Evolutionary conservation across 345 rosid species (phyloP).

Genomic region (Erysimum cheiranthoides): DNA sequence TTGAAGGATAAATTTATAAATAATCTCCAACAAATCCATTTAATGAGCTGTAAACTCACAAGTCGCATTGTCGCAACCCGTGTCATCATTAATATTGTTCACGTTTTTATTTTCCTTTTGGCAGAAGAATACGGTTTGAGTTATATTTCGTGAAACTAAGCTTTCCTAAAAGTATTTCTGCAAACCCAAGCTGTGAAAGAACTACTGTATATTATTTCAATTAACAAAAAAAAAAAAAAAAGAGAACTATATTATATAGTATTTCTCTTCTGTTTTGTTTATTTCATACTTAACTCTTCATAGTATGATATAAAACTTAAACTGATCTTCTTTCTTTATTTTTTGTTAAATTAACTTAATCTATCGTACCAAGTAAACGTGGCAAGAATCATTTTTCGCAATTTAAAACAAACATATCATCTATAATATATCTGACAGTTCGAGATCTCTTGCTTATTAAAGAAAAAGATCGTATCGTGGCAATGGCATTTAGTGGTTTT

Average conservation of each 20-base stretch:
- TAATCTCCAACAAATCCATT: neutral
- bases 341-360: neutral
- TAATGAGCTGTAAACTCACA: constrained; percentile 35
- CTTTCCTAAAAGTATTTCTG: neutral
- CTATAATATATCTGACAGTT: neutral
- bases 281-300: neutral
- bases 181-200: constrained; percentile 10
- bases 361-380: constrained; percentile 4
- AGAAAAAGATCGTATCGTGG: neutral
- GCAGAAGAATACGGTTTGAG: constrained; percentile 24
- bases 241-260: neutral
- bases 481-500: neutral
- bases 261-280: neutral
- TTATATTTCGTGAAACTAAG: constrained; percentile 29
- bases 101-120: constrained; percentile 32
- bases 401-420: neutral
- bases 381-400: neutral
- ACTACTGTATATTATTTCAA: neutral
- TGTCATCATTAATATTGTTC: constrained; percentile 41
- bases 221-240: no score
- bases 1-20: constrained; percentile 18
- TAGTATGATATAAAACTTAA: neutral
- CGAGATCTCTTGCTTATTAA: neutral
- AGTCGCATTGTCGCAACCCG: constrained; percentile 35
- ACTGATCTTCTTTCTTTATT: neutral